Percentiles rank a stretch among this genome's conserved stretches.
Evolutionary conservation across 176 grass and related monocot genomes (phyloP).

Genomic region (Bromus sterilis): DNA sequence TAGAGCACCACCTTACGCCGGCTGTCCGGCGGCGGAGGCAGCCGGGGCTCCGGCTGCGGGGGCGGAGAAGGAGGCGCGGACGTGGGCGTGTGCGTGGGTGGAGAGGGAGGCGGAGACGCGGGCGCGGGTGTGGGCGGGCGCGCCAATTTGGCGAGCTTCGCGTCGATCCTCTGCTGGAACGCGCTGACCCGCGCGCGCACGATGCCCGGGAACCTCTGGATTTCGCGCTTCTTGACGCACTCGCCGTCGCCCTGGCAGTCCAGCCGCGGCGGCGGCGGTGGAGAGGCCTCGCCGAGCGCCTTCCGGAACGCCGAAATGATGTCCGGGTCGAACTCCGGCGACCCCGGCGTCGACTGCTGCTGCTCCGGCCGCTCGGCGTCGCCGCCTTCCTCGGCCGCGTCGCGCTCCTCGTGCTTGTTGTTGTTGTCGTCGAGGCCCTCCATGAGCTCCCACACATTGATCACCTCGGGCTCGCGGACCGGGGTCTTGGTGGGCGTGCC

Average conservation of each 20-base stretch:
- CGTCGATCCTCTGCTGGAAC: conserved; percentile 81
- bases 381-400: neutral
- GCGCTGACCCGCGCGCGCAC: conserved; percentile 59
- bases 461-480: conserved; percentile 60
- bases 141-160: conserved; percentile 39
- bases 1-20: conserved; percentile 61
- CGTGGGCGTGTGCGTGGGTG: neutral
- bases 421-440: conserved; percentile 74
- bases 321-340: conserved; percentile 53
- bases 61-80: neutral
- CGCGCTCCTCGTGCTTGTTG: conserved; percentile 30
- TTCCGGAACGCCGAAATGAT: conserved; percentile 51
- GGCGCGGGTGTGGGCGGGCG: neutral
- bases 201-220: conserved; percentile 58
- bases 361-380: neutral
- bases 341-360: conserved; percentile 10
- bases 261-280: neutral
- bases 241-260: neutral
- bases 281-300: conserved; percentile 19
- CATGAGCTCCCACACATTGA: conserved; percentile 99
- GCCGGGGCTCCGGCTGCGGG: neutral
- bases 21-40: conserved; percentile 22
- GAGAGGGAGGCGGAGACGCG: neutral
- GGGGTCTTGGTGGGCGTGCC: conserved; percentile 57
- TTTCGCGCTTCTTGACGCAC: conserved; percentile 33